Evolutionary conservation across 495 filamentous ascomycete genomes (phyloP).

Genomic region (Penicillium dipodomyicola): DNA sequence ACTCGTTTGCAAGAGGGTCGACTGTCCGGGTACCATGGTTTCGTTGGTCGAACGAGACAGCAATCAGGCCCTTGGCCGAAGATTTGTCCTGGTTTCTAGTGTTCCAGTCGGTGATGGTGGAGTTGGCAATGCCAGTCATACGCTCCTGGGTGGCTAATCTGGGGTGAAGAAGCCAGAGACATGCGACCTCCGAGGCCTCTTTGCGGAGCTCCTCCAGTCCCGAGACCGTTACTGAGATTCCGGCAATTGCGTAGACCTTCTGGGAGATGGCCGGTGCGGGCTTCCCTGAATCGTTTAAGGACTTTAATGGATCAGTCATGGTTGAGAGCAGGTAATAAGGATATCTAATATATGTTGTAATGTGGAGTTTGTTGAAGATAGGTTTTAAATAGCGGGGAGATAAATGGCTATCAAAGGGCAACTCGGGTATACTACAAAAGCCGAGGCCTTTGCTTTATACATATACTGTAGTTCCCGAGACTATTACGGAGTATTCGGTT

Average conservation of each 20-base stretch:
- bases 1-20: conserved; percentile 57
- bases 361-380: not conserved
- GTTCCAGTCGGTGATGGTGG: conserved; percentile 60
- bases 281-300: conserved; percentile 25
- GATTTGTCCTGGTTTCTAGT: conserved; percentile 24
- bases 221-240: conserved; percentile 73
- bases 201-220: conserved; percentile 70
- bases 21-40: conserved; percentile 81
- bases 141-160: conserved; percentile 63
- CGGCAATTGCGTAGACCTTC: conserved; percentile 64
- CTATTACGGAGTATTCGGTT: not conserved
- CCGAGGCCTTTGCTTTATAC: not conserved
- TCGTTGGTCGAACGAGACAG: conserved; percentile 80
- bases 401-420: not conserved
- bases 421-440: conserved; percentile 2
- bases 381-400: not conserved
- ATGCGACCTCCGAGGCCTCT: conserved; percentile 54
- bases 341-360: not conserved
- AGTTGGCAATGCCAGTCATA: conserved; percentile 62
- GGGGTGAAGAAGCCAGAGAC: conserved; percentile 85
- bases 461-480: not conserved
- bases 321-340: not conserved
- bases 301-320: conserved; percentile 42
- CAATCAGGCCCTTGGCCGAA: conserved; percentile 60
- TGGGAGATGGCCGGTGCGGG: conserved; percentile 52